phyloP scores from a whole-genome alignment of 2,329 filamentous ascomycete genomes.

The Rutstroemia sp. region DNA sequence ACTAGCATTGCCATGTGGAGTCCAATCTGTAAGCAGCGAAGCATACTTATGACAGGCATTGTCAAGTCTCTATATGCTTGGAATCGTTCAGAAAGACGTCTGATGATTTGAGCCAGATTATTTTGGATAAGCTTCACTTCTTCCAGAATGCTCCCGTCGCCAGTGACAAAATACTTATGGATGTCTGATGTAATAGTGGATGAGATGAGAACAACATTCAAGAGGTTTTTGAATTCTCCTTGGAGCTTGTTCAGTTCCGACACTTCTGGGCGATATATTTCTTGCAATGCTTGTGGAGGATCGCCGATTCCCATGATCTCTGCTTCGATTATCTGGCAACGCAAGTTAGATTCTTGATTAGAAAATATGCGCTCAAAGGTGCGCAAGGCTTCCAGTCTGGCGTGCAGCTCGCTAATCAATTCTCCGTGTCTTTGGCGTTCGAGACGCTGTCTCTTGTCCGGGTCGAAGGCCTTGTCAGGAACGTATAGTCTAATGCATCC shows the following conservation, averaged over 20 bases:
- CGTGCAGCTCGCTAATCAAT: constrained; percentile 46
- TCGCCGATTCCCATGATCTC: constrained; percentile 59
- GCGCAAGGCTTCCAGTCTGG: constrained; percentile 52
- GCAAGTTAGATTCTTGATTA: constrained; percentile 59
- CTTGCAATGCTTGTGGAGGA: constrained; percentile 54
- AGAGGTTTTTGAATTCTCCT: constrained; percentile 71
- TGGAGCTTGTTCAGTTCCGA: constrained; percentile 69
- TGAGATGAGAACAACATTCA: constrained; percentile 39
- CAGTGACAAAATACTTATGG: constrained; percentile 15
- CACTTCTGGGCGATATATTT: constrained; percentile 62
- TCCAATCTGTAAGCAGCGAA: constrained; percentile 72
- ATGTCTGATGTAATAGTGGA: constrained; percentile 13
- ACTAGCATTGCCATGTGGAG: constrained; percentile 48
- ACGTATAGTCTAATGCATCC: constrained; percentile 74
- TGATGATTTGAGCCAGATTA: constrained; percentile 61
- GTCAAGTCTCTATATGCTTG: constrained; percentile 81
- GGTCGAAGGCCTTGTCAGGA: constrained; percentile 81
- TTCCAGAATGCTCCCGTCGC: constrained; percentile 35
- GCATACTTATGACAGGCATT: constrained; percentile 66
- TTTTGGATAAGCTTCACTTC: constrained; percentile 38
- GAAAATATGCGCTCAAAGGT: constrained; percentile 61
- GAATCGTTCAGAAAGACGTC: constrained; percentile 62
- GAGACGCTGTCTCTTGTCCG: constrained; percentile 58
- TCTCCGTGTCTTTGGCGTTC: constrained; percentile 53
- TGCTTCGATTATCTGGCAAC: constrained; percentile 54